Base-by-base conservation (phyloP, 768 basidiomycete genomes). In the Rhizopogon vinicolor region DNA sequence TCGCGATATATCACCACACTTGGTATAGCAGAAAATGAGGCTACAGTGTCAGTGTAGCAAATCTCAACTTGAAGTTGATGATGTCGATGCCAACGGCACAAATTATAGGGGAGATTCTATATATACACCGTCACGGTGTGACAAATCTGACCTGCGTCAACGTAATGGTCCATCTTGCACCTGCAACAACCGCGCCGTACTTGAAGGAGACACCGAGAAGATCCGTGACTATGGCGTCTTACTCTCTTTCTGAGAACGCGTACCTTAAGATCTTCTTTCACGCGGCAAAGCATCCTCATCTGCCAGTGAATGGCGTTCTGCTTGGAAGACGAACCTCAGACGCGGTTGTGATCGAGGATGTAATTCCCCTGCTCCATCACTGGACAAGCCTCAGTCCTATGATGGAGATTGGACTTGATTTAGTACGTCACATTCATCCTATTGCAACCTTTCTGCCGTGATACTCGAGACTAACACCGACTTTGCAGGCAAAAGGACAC, bases 341-440 rank as follows among this genome's bases (percentile, higher is more conserved):
- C 19, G 62, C 63, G 1, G 78, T 89, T 42, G 67, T 68, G 52
- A 78, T 88, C 48, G 71, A 75, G 48, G 89, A 93, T 63, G 79
- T 84, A 3, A 74, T 93, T 40, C 91, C 91, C 14, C 75, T 93
- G 37, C 78, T 91, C 50, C 91, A 93, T 65, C 85, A 91, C 65
- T 93, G 90, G 90, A 90, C 89, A 7, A 85, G 80, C 61, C 75
- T 93, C 52, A 87, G 85, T 58, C 87, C 89, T 3, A 88, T 88
- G 85, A 91, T 91, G 86, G 89, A 91, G 66, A 84, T 90, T 57
- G 91, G 89, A 25, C 77, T 91, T 41, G 87, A 89, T 62, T 72
- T 90, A 64, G 89, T 89, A 60, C 60, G 84, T 71, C 41, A 50
- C 7, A 14, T 35, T 51, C 44, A 18, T 33, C 25, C 12, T n/a